Base-by-base conservation (phyloP, 768 basidiomycete species). In the Tricholoma flavovirens region DNA sequence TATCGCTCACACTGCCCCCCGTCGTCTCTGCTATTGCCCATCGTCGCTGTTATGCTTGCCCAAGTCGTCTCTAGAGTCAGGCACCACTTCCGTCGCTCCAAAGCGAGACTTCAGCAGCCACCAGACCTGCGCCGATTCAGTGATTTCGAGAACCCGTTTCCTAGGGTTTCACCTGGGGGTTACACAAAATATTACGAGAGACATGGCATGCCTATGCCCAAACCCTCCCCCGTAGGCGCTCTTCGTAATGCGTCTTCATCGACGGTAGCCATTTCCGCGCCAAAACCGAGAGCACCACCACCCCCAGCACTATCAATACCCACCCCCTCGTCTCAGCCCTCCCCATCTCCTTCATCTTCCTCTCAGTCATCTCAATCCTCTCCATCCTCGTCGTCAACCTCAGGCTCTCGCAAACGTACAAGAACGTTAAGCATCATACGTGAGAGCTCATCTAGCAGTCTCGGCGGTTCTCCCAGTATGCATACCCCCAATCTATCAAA, bases 141-240 rank as follows among this genome's bases (percentile, higher is more conserved):
- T 54, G 69, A 67, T 35, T 72, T 76, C 56, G 61, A 61, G 32
- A 67, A 64, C 19, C 75, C 75, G 0, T 77, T 78, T 57, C 75
- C 75, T 7, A 64, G 64, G 5, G 72, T 78, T 29, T 65, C 70
- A 2, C 62, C 65, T 21, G 77, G 77, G 15, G 75, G 75, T n/a
- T 78, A 78, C 62, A 70, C 60, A 21, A 67, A 64, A 56, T 78
- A 75, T 56, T 78, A 77, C 59, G 61, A 63, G 43, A 58, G 58
- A 12, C 62, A 64, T 53, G 60, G 62, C 24, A 43, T 60, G 46
- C 59, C 62, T 3, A 48, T 57, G 24, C 61, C 55, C 11, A 62
- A 55, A 54, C 48, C 51, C 5, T 42, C 52, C 1, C 57, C 51
- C 12, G 32, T 35, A 15, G 40, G 11, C 12, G 35, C n/a, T 21